Evolutionary conservation across 2,329 filamentous ascomycete species (phyloP).

Genomic region (Aspergillus novoparasiticus): DNA sequence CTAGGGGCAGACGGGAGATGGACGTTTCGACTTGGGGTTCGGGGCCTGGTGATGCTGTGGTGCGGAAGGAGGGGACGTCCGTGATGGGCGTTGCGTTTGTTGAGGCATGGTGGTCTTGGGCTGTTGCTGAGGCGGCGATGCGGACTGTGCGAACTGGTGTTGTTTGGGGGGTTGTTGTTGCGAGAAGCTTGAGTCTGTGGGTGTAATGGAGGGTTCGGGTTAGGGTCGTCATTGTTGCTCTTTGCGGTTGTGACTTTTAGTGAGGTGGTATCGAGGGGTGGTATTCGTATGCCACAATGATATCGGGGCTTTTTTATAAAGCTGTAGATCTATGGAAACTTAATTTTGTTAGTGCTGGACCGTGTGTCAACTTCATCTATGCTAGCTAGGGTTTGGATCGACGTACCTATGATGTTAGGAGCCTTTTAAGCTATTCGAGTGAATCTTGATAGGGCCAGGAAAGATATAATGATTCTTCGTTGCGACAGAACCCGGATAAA

Average conservation of each 20-base stretch:
- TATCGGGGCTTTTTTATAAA: not conserved
- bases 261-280: not conserved
- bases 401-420: not conserved
- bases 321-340: not conserved
- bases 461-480: not conserved
- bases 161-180: slow-evolving; percentile 7
- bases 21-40: slow-evolving; percentile 23
- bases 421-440: too few relatives aligned
- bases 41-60: not conserved
- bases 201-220: slow-evolving; percentile 9
- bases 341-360: not conserved
- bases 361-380: not conserved
- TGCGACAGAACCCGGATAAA: not conserved
- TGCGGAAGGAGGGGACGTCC: slow-evolving; percentile 33
- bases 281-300: not conserved
- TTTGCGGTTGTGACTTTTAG: not conserved
- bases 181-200: slow-evolving; percentile 5
- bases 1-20: slow-evolving; percentile 63
- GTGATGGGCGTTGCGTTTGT: slow-evolving; percentile 1
- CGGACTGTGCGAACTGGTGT: slow-evolving; percentile 1
- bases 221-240: slow-evolving; percentile 12
- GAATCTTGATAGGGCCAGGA: not conserved
- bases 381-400: not conserved
- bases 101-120: slow-evolving; percentile 12
- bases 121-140: slow-evolving; percentile 9